Evolutionary conservation across 345 rosid genomes (phyloP).

Genomic region (Raphanus sativus): DNA sequence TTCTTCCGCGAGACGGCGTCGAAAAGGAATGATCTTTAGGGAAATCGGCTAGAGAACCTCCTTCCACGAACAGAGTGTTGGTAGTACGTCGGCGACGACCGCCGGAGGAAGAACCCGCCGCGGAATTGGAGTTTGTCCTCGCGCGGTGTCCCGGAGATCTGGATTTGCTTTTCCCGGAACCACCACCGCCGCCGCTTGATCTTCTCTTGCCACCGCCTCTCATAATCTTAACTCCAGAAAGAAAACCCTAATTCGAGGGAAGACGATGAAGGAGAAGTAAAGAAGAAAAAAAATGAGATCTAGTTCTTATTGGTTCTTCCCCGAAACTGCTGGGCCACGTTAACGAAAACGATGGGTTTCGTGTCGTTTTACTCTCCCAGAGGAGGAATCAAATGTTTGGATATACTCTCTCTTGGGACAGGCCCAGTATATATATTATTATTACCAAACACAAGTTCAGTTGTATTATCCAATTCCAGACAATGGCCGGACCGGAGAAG

Average conservation of each 20-base stretch:
- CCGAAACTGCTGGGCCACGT: slow-evolving; percentile 11
- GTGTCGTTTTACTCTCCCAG: slow-evolving; percentile 20
- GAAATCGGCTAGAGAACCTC: slow-evolving; percentile 76
- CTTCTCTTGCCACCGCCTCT: slow-evolving; percentile 56
- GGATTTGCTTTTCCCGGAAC: slow-evolving; percentile 30
- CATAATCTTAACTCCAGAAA: slow-evolving; percentile 39
- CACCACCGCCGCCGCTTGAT: slow-evolving; percentile 37
- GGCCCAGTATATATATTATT: no score
- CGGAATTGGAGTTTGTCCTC: slow-evolving; percentile 28
- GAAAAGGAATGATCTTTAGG: slow-evolving; percentile 37
- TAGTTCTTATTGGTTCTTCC: not conserved
- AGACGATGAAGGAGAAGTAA: slow-evolving; percentile 15
- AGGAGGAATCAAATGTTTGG: not conserved
- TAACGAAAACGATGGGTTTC: slow-evolving; percentile 19
- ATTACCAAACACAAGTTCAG: not conserved
- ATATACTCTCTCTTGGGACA: no score
- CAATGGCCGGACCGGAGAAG: not conserved
- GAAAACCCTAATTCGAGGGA: slow-evolving; percentile 28
- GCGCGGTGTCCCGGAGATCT: slow-evolving; percentile 37
- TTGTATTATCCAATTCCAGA: no score
- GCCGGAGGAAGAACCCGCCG: slow-evolving; percentile 37
- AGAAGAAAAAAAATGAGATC: not conserved
- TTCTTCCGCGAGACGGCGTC: slow-evolving; percentile 47
- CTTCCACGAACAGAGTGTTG: slow-evolving; percentile 63
- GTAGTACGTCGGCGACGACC: slow-evolving; percentile 36